phyloP scores from a whole-genome alignment of 2,329 filamentous ascomycete genomes.

The Epicoccum nigrum region DNA sequence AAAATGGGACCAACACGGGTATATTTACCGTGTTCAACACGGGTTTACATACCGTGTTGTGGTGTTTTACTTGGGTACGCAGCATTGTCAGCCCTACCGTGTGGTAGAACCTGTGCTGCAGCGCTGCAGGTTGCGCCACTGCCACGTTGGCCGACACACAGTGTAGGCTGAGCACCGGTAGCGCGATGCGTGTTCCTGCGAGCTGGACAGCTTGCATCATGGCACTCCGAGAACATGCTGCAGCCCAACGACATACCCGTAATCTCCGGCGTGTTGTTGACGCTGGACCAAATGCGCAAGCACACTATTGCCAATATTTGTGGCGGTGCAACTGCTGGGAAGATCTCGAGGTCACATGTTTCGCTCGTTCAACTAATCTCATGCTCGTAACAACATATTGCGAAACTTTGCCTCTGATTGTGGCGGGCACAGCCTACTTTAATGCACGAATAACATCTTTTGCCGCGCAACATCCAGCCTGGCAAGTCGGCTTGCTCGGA shows the following conservation, averaged over 20 bases:
- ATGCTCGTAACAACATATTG: slow-evolving; percentile 8
- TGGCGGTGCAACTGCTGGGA: slow-evolving; percentile 40
- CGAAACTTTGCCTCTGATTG: slow-evolving; percentile 19
- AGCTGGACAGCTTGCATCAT: slow-evolving; percentile 41
- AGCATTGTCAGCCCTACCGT: slow-evolving; percentile 36
- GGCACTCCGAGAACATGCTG: slow-evolving; percentile 37
- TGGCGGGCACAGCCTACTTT: slow-evolving; percentile 33
- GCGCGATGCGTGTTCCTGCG: slow-evolving; percentile 29
- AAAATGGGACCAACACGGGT: neutral
- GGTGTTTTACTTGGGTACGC: slow-evolving; percentile 32
- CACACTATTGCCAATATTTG: slow-evolving; percentile 24
- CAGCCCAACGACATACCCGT: slow-evolving; percentile 30
- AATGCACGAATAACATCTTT: slow-evolving; percentile 22
- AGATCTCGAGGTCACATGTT: slow-evolving; percentile 31
- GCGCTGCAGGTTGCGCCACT: slow-evolving; percentile 27
- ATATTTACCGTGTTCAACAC: slow-evolving; percentile 5
- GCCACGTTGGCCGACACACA: slow-evolving; percentile 43
- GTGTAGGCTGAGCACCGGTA: slow-evolving; percentile 33
- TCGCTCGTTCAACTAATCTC: slow-evolving; percentile 22
- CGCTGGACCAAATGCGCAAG: slow-evolving; percentile 17
- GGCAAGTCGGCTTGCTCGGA: slow-evolving; percentile 9
- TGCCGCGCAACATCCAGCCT: slow-evolving; percentile 17
- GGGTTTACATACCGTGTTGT: slow-evolving; percentile 6
- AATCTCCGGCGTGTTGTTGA: slow-evolving; percentile 5
- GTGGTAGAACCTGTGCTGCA: slow-evolving; percentile 14